Percentiles rank a stretch among this genome's conserved stretches.
Conservation (phyloP, 805 yeast species). For the Kodamaea hsintzibuensis region DNA sequence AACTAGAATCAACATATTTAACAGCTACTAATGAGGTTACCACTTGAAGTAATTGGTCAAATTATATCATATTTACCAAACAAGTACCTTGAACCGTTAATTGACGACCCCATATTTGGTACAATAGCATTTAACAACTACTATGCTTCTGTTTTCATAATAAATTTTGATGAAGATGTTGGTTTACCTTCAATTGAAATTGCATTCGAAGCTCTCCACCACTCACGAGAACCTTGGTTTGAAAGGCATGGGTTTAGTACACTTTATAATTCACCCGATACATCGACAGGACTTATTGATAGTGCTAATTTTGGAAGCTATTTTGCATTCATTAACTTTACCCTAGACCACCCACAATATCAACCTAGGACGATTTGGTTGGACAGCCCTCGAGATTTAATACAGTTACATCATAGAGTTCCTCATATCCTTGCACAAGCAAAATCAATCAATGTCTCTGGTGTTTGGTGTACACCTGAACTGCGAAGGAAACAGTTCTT, state of each 20-base stretch:
- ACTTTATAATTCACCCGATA: not conserved
- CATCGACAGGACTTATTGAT: not conserved
- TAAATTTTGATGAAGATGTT: no score
- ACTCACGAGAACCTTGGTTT: not conserved
- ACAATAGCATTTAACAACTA: not conserved
- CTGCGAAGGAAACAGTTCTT: not conserved
- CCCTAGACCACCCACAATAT: not conserved
- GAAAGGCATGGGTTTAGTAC: not conserved
- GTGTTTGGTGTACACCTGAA: not conserved
- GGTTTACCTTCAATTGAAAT: no score
- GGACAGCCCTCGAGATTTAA: not conserved
- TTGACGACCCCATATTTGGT: not conserved
- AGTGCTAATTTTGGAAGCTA: not conserved
- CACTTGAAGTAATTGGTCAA: not conserved
- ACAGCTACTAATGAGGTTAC: not conserved
- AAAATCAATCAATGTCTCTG: not conserved
- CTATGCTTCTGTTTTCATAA: not conserved
- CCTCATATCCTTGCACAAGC: not conserved
- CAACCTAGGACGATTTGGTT: not conserved
- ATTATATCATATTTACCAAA: not conserved
- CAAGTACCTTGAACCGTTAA: not conserved
- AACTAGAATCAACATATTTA: no score
- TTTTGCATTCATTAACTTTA: not conserved
- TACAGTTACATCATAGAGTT: not conserved
- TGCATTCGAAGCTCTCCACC: not conserved